phyloP scores from a whole-genome alignment of 176 grass and related monocot species.

The Carex cristatella region DNA sequence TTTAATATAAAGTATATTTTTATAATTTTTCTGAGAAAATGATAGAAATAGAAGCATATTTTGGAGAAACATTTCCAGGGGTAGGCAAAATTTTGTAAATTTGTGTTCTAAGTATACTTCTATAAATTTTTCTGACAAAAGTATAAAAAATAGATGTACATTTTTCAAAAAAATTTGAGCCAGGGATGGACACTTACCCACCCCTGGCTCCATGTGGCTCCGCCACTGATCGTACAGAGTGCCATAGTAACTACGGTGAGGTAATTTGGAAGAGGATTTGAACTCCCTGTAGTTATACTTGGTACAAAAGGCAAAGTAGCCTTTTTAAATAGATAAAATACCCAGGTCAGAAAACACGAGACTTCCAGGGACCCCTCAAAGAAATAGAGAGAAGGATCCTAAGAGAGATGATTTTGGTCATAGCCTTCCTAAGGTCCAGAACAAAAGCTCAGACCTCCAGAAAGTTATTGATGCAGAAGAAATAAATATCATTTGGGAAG shows the following conservation, averaged over 20 bases:
- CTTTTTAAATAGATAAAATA: neutral
- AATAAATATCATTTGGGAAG: neutral
- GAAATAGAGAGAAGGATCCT: neutral
- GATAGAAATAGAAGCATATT: no score
- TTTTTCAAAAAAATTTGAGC: no score
- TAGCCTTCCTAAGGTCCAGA: neutral
- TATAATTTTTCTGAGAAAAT: no score
- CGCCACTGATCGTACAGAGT: neutral
- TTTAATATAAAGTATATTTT: no score
- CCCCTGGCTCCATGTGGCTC: no score
- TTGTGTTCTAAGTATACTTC: no score
- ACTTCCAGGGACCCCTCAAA: neutral
- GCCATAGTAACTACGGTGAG: neutral
- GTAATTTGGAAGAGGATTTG: neutral
- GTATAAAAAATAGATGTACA: no score
- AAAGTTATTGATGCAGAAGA: neutral
- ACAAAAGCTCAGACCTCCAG: neutral
- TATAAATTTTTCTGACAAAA: no score
- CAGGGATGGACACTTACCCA: no score
- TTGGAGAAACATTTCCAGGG: no score
- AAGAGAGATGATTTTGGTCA: neutral
- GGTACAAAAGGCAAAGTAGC: neutral
- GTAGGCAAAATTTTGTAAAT: no score
- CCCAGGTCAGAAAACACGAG: neutral
- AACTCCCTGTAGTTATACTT: neutral